Percentiles rank a stretch among this genome's conserved stretches.
Conservation (phyloP, 768 basidiomycete genomes). For the Agaricus blazei region DNA sequence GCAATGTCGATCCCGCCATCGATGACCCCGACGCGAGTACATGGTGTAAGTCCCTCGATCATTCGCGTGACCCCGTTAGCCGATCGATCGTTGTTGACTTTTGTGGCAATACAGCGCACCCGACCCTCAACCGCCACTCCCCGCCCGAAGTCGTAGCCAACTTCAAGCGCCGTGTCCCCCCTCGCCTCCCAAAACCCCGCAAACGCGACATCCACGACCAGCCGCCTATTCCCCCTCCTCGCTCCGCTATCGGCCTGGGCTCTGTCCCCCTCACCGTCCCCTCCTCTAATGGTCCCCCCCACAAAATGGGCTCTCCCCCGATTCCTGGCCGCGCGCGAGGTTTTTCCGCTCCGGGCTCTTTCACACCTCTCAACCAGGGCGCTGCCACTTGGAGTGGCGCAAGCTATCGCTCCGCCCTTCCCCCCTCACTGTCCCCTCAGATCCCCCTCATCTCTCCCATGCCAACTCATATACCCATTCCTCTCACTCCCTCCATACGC, state of each 20-base stretch:
- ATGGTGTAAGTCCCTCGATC: conserved; percentile 69
- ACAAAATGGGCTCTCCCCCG: conserved; percentile 31
- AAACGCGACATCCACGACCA: conserved; percentile 72
- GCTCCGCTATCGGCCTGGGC: conserved; percentile 70
- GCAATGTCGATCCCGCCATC: conserved; percentile 92
- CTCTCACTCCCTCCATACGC: conserved; percentile 51
- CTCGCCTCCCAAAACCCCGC: conserved; percentile 82
- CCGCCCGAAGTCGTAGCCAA: conserved; percentile 87
- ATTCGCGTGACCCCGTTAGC: conserved; percentile 11
- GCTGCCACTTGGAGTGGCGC: conserved; percentile 53
- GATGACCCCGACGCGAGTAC: conserved; percentile 95
- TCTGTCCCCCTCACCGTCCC: conserved; percentile 63
- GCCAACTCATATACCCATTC: conserved; percentile 48
- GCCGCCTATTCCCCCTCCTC: conserved; percentile 68
- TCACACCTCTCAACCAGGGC: conserved; percentile 63
- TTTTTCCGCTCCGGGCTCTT: conserved; percentile 81
- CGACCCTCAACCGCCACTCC: conserved; percentile 87
- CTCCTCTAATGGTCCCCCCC: conserved; percentile 36
- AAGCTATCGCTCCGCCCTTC: conserved; percentile 62
- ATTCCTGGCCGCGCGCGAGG: conserved; percentile 63
- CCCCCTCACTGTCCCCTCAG: conserved; percentile 79
- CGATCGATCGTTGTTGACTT: neutral
- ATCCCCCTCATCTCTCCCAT: conserved; percentile 58
- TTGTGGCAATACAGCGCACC: conserved; percentile 57
- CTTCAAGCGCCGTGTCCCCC: conserved; percentile 94